Evolutionary conservation across 306 rosid species (phyloP).

Genomic region (Neltuma alba): DNA sequence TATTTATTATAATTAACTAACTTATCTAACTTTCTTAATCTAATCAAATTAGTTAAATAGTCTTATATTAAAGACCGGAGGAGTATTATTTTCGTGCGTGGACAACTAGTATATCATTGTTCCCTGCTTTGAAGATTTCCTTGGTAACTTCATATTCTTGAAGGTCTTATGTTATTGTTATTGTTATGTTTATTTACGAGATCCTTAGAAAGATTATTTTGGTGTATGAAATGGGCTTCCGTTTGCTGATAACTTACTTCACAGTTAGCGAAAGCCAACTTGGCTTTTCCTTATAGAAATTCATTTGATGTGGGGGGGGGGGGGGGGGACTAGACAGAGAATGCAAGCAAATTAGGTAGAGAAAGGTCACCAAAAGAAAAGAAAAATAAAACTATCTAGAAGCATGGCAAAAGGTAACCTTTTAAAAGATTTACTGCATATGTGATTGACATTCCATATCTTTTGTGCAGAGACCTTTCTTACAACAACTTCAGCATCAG

Average conservation of each 20-base stretch:
- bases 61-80: no score
- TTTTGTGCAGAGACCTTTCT: slow-evolving; percentile 32
- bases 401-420: background rate
- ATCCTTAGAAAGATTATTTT: no score
- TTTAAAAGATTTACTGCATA: background rate
- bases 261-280: background rate
- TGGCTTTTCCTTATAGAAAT: no score
- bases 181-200: no score
- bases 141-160: background rate
- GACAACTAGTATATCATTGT: background rate
- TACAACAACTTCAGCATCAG: slow-evolving; percentile 33
- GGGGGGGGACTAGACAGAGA: no score
- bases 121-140: background rate
- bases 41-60: no score
- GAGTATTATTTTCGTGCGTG: no score
- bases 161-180: no score
- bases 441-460: background rate
- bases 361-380: background rate
- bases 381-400: background rate
- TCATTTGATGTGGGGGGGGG: no score
- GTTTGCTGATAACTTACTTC: background rate
- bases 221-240: background rate
- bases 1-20: no score
- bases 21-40: no score
- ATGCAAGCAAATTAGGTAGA: background rate